Base-by-base conservation (phyloP, 305 asterid species). In the Rubia peregrina region DNA sequence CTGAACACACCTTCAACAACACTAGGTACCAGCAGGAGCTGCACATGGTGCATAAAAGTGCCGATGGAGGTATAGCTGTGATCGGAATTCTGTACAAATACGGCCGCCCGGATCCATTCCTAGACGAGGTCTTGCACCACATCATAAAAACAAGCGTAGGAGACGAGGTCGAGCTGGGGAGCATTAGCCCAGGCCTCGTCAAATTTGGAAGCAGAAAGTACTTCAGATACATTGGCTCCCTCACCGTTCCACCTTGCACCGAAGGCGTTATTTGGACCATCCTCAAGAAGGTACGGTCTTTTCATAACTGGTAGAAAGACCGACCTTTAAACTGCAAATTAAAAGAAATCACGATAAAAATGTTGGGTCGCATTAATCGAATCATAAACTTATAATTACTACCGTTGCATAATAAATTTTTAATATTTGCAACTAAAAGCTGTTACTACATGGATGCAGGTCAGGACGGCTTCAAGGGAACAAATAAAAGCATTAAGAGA, bases 161-260 rank as follows among this genome's bases (percentile, higher is more conserved):
- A 11, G 93, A 80, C 40, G 16, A 2, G 1, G 26, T 9, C 17
- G 65, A 77, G 21, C 17, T 82, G 74, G 96, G 93, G 49, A 9
- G 14, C 0, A 22, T 90, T 36, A 65, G 79, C 67, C 94, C 98
- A 9, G 41, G 75, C 74, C 78, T 77, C 1, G 78, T 88, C 68
- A 78, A 77, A 66, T 82, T 86, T 63, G 86, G 85, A 60, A 82
- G 81, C 75, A 78, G 83, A 61, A 83, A 80, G 64, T 90, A 89
- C 65, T 85, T 78, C 76, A 76, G 91, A 82, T 90, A 89, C 55
- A 59, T 75, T 11, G 98, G 97, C 33, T 92, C 98, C 36, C 90
- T 92, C 21, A 89, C 98, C 0, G 71, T 77, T 74, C 98, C 98
- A 4, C 98, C 98, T 0, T 90, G 98, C 82, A 77, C 92, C 1